Evolutionary conservation across 208 protist genomes (phyloP).

Genomic region (Acanthamoeba rhysodes): DNA sequence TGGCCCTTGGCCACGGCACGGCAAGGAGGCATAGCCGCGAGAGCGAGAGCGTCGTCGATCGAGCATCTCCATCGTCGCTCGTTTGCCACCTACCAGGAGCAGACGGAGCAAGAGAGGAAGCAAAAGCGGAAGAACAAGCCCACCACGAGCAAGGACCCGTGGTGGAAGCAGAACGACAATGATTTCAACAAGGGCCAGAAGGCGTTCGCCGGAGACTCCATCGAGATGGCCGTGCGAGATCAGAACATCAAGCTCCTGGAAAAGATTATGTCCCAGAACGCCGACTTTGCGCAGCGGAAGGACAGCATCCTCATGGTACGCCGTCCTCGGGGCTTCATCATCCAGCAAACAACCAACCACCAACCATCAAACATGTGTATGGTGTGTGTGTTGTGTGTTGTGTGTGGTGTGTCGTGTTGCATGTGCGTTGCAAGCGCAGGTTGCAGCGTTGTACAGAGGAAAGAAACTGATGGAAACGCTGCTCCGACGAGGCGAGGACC

Average conservation of each 20-base stretch:
- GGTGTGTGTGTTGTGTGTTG: not conserved
- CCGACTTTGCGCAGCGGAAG: constrained; percentile 27
- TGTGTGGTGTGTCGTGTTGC: not conserved
- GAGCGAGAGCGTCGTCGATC: not conserved
- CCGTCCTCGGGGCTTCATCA: not conserved
- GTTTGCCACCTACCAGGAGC: constrained; percentile 1
- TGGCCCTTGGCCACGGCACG: not conserved
- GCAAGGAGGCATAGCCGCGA: not conserved
- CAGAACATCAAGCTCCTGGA: constrained; percentile 71
- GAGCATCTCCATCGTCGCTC: not conserved
- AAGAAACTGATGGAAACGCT: constrained; percentile 73
- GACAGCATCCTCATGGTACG: constrained; percentile 69
- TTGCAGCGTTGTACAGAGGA: constrained; percentile 57
- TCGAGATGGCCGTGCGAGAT: constrained; percentile 67
- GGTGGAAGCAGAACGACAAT: constrained; percentile 52
- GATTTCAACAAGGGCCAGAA: constrained; percentile 52
- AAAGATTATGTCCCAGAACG: constrained; percentile 1
- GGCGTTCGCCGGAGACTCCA: not conserved
- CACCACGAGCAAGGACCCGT: not conserved
- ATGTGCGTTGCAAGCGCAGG: not conserved
- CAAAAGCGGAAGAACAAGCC: not conserved
- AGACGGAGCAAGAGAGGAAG: not conserved
- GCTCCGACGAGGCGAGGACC: constrained; percentile 40
- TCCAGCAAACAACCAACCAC: no score
- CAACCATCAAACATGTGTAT: no score